phyloP scores from a whole-genome alignment of 176 grass and related monocot genomes.

The Canna indica region DNA sequence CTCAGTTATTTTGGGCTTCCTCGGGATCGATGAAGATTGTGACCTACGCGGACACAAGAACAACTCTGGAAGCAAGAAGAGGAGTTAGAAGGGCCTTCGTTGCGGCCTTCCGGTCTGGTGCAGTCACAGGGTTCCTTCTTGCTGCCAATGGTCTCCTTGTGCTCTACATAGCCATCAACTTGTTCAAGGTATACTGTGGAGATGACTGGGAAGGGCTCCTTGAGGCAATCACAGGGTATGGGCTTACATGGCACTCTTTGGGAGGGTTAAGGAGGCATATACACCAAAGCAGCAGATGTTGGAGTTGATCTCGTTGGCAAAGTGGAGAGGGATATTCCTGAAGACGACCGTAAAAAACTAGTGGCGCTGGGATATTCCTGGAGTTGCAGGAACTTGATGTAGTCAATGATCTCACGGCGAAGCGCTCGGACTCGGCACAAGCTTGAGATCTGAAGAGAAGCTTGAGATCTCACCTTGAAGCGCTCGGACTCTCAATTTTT shows the following conservation, averaged over 20 bases:
- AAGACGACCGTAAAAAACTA: constrained; percentile 60
- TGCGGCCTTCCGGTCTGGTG: constrained; percentile 54
- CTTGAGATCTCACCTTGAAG: too few relatives aligned
- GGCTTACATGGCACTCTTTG: constrained; percentile 60
- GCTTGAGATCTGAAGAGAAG: too few relatives aligned
- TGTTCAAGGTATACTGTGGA: constrained; percentile 50
- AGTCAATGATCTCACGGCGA: too few relatives aligned
- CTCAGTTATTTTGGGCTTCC: constrained; percentile 20
- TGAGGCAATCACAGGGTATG: constrained; percentile 62
- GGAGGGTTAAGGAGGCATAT: constrained; percentile 57
- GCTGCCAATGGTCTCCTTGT: constrained; percentile 52
- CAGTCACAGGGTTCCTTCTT: constrained; percentile 59
- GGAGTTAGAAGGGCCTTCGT: constrained; percentile 57
- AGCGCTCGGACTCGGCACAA: too few relatives aligned
- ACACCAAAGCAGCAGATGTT: constrained; percentile 68
- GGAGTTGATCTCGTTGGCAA: constrained; percentile 66
- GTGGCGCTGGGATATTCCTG: too few relatives aligned
- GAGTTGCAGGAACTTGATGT: too few relatives aligned
- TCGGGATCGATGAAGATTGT: constrained; percentile 28
- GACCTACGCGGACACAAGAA: constrained; percentile 21
- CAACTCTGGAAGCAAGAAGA: constrained; percentile 41
- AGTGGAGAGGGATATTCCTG: constrained; percentile 51
- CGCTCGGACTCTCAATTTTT: too few relatives aligned
- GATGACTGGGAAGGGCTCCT: constrained; percentile 72
- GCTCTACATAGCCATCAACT: constrained; percentile 56